phyloP scores from a whole-genome alignment of 306 rosid species.

The Glycine soja region DNA sequence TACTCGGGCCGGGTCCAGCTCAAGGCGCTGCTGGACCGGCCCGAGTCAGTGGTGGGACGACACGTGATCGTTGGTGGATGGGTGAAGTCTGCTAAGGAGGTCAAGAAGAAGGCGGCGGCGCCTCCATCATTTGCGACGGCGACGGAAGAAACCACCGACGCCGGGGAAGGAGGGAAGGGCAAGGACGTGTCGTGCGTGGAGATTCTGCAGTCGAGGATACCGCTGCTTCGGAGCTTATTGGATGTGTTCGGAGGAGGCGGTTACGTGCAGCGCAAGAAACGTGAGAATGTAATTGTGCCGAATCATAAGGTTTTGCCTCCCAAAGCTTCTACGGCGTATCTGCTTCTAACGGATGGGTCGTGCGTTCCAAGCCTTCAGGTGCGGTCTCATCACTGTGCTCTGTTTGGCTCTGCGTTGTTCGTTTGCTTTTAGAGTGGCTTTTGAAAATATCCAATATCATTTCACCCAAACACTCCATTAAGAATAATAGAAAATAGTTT shows the following conservation, averaged over 20 bases:
- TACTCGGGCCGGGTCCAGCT: constrained; percentile 77
- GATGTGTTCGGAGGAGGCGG: constrained; percentile 59
- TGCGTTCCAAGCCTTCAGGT: constrained; percentile 79
- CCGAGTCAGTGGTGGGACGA: constrained; percentile 47
- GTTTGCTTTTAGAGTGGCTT: not conserved
- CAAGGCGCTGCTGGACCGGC: constrained; percentile 55
- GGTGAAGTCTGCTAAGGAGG: constrained; percentile 85
- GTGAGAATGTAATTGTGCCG: constrained; percentile 35
- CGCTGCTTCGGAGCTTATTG: constrained; percentile 65
- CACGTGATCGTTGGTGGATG: constrained; percentile 81
- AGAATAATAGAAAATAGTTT: too few relatives aligned
- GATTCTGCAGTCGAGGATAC: constrained; percentile 76
- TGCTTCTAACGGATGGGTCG: constrained; percentile 82
- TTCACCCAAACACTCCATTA: too few relatives aligned
- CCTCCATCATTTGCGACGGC: not conserved
- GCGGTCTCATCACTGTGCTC: too few relatives aligned
- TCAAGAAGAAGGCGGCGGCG: constrained; percentile 25
- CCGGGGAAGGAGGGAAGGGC: not conserved
- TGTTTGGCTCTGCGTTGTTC: too few relatives aligned
- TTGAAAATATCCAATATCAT: not conserved
- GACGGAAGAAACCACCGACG: not conserved
- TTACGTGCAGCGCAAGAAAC: constrained; percentile 47
- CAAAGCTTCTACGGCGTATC: constrained; percentile 56
- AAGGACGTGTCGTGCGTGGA: constrained; percentile 72
- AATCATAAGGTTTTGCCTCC: constrained; percentile 44